Conservation (phyloP, 352 stramenopile species). For the Aphanomyces cochlioides region DNA sequence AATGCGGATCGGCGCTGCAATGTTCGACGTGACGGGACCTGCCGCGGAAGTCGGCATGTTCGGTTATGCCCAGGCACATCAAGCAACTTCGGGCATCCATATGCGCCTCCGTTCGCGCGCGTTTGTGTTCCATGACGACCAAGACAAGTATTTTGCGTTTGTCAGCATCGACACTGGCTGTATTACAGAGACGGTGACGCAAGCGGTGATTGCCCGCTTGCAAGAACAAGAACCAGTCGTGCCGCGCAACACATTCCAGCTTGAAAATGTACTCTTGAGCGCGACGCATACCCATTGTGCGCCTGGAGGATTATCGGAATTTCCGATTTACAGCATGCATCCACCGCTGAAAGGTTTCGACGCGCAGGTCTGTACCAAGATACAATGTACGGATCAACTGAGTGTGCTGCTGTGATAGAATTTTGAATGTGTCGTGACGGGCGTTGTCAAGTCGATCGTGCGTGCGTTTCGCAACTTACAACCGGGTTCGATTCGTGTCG, state of each 20-base stretch:
- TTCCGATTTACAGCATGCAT: constrained; percentile 89
- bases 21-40: constrained; percentile 83
- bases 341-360: constrained; percentile 66
- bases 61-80: constrained; percentile 75
- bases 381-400: not conserved
- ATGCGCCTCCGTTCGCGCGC: constrained; percentile 79
- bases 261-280: constrained; percentile 83
- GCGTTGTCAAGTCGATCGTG: constrained; percentile 81
- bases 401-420: constrained; percentile 49
- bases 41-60: constrained; percentile 84
- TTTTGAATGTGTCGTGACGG: constrained; percentile 86
- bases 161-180: constrained; percentile 88
- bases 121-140: constrained; percentile 62
- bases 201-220: constrained; percentile 64
- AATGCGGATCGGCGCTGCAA: constrained; percentile 61
- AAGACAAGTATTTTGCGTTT: constrained; percentile 50
- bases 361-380: constrained; percentile 14
- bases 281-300: constrained; percentile 91
- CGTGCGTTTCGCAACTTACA: constrained; percentile 73
- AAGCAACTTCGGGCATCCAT: constrained; percentile 79
- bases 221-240: constrained; percentile 41
- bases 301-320: constrained; percentile 87
- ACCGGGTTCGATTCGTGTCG: constrained; percentile 56
- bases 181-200: constrained; percentile 86
- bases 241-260: constrained; percentile 46